A percentile compares a stretch with the other conserved stretches of the same genome.
phyloP scores from a whole-genome alignment of 2,329 filamentous ascomycete genomes.

The Lachnellula cervina region DNA sequence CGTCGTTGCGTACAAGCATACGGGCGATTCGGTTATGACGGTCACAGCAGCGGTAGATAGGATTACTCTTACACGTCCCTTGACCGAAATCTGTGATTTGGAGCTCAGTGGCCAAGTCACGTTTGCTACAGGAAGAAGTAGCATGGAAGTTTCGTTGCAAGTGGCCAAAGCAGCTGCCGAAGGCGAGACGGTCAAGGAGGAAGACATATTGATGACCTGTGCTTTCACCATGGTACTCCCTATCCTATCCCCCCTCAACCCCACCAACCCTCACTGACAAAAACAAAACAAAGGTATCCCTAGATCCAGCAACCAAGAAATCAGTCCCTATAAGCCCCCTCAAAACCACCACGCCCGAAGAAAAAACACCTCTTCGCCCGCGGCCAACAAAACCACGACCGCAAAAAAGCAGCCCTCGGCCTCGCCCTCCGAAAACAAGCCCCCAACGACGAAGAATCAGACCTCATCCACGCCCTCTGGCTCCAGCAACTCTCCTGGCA shows the following conservation, averaged over 20 bases:
- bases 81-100: slow-evolving; percentile 65
- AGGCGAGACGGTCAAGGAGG: slow-evolving; percentile 46
- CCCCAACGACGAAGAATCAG: slow-evolving; percentile 64
- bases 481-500: slow-evolving; percentile 59
- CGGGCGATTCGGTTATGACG: slow-evolving; percentile 50
- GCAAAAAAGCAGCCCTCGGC: slow-evolving; percentile 57
- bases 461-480: slow-evolving; percentile 67
- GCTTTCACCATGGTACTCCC: slow-evolving; percentile 63
- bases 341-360: slow-evolving; percentile 55
- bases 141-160: slow-evolving; percentile 66
- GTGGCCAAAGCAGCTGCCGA: slow-evolving; percentile 57
- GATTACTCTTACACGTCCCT: slow-evolving; percentile 51
- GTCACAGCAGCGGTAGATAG: slow-evolving; percentile 38
- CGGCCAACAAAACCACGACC: slow-evolving; percentile 61
- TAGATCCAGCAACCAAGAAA: slow-evolving; percentile 63
- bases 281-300: slow-evolving; percentile 38
- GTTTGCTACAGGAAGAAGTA: slow-evolving; percentile 62
- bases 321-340: slow-evolving; percentile 58
- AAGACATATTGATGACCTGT: slow-evolving; percentile 65
- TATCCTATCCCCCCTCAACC: background rate
- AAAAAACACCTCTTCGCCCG: slow-evolving; percentile 54
- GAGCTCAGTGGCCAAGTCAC: slow-evolving; percentile 51
- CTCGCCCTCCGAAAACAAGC: slow-evolving; percentile 58
- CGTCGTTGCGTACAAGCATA: slow-evolving; percentile 66
- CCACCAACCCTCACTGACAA: background rate